Conservation (phyloP, 2,329 filamentous ascomycete species). For the Fusarium sp. region DNA sequence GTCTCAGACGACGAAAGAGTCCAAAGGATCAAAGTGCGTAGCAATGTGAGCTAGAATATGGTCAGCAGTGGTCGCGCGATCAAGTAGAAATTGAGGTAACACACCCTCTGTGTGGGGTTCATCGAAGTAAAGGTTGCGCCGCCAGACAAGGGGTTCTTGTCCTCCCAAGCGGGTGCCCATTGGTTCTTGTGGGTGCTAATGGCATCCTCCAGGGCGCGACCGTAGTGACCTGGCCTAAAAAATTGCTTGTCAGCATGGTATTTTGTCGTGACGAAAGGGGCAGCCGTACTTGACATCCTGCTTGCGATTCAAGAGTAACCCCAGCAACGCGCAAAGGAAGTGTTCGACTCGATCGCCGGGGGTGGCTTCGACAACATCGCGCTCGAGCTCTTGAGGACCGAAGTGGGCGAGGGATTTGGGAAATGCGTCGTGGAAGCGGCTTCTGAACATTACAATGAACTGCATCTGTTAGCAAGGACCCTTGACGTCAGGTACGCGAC, state of each 20-base stretch:
- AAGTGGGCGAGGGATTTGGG: conserved; percentile 89
- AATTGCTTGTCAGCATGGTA: conserved; percentile 32
- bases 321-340: conserved; percentile 88
- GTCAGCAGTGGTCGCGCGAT: conserved; percentile 21
- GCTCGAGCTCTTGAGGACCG: conserved; percentile 94
- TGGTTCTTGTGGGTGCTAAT: conserved; percentile 85
- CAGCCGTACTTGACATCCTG: conserved; percentile 95
- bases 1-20: conserved; percentile 87
- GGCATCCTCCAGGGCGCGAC: conserved; percentile 92
- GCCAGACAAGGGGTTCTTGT: conserved; percentile 84
- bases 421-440: conserved; percentile 90
- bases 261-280: background rate
- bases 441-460: conserved; percentile 99
- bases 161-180: conserved; percentile 88
- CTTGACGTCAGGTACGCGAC: conserved; percentile 59
- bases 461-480: conserved; percentile 58
- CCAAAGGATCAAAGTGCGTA: conserved; percentile 89
- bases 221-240: conserved; percentile 87
- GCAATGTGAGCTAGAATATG: conserved; percentile 75
- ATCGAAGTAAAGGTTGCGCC: conserved; percentile 85
- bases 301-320: conserved; percentile 93
- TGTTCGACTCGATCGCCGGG: conserved; percentile 89
- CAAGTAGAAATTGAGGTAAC: conserved; percentile 35
- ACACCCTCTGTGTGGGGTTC: conserved; percentile 83
- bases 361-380: conserved; percentile 79